phyloP scores from a whole-genome alignment of 331 rosid genomes.

The Rhamnella rubrinervis region DNA sequence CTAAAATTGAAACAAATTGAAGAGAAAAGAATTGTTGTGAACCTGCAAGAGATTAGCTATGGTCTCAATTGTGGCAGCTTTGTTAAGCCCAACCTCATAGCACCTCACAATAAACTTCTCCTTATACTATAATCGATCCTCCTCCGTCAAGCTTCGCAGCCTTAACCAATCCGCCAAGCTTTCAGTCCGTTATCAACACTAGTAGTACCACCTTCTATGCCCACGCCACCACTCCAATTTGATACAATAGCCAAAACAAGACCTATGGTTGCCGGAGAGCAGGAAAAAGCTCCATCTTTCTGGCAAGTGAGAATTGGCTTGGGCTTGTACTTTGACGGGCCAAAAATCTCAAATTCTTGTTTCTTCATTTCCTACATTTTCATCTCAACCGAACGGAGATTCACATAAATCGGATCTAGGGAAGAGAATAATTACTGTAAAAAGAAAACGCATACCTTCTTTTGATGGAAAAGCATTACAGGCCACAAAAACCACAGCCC shows the following conservation, averaged over 20 bases:
- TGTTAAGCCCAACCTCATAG: too few relatives aligned
- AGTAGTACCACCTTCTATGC: conserved; percentile 23
- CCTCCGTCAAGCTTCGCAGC: too few relatives aligned
- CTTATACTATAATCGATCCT: too few relatives aligned
- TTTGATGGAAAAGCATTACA: conserved; percentile 41
- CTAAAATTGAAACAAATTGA: too few relatives aligned
- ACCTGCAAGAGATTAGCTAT: too few relatives aligned
- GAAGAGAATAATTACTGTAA: conserved; percentile 12
- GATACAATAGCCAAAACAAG: conserved; percentile 50
- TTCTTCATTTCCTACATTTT: conserved; percentile 21
- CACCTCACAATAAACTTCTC: too few relatives aligned
- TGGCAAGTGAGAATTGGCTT: conserved; percentile 19
- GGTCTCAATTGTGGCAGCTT: too few relatives aligned
- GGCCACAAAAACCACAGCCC: conserved; percentile 33
- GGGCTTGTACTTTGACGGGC: conserved; percentile 29
- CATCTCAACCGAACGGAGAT: conserved; percentile 4
- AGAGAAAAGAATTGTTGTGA: too few relatives aligned
- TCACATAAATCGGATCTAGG: conserved; percentile 53
- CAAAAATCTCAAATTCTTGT: conserved; percentile 17
- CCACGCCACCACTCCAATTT: conserved; percentile 35
- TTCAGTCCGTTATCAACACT: conserved; percentile 43
- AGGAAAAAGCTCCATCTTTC: conserved; percentile 16
- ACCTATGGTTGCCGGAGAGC: conserved; percentile 6
- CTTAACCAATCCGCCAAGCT: conserved; percentile 28
- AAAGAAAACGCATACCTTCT: conserved; percentile 55